phyloP scores from a whole-genome alignment of 768 basidiomycete species.

The Mrakia blollopis region DNA sequence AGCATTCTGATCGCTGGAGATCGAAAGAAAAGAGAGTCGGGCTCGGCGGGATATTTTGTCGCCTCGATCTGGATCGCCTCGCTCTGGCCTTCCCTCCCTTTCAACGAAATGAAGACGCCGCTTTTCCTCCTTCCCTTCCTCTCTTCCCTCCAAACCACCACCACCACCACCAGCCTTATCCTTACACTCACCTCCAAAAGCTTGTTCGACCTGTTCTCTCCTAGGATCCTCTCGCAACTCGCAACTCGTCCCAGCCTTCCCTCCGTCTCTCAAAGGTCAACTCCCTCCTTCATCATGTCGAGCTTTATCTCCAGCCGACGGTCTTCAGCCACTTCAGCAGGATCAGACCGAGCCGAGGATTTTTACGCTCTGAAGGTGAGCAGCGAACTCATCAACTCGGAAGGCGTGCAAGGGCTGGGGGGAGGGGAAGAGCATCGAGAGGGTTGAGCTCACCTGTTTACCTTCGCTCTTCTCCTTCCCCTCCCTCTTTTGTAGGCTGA shows the following conservation, averaged over 20 bases:
- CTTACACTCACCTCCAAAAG: background rate
- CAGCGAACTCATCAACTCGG: background rate
- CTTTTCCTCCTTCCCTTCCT: background rate
- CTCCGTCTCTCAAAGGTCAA: background rate
- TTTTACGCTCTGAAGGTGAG: constrained; percentile 13
- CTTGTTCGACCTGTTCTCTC: background rate
- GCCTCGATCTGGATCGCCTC: no score
- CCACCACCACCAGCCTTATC: background rate
- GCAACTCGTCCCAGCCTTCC: background rate
- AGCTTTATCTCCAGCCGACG: background rate
- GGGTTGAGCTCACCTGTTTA: background rate
- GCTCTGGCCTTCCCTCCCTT: no score
- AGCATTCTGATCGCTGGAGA: no score
- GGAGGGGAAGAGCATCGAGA: background rate
- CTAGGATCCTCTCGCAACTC: background rate
- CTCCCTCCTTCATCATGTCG: background rate
- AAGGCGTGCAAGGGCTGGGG: background rate
- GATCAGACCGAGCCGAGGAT: background rate
- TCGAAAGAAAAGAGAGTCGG: no score
- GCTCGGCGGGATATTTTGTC: no score
- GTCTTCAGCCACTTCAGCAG: constrained; percentile 6
- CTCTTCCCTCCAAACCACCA: no score
- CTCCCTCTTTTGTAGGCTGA: background rate
- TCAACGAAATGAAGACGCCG: no score
- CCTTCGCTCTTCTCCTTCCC: background rate